Evolutionary conservation across 2,329 filamentous ascomycete genomes (phyloP).

Genomic region (Colletotrichum sansevieriae): DNA sequence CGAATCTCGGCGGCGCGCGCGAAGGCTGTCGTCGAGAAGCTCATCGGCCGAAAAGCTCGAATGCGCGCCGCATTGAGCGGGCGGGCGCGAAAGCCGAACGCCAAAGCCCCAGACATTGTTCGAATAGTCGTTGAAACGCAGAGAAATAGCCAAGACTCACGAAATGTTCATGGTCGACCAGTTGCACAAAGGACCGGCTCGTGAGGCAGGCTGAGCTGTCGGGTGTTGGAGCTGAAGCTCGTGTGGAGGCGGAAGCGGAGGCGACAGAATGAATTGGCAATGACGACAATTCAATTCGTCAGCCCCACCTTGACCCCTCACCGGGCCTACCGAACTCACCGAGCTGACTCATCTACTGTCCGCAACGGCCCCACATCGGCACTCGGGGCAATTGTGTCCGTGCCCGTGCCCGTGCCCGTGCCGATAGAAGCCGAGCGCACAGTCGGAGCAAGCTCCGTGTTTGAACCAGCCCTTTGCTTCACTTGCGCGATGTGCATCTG

Average conservation of each 20-base stretch:
- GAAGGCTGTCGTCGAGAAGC: conserved; percentile 27
- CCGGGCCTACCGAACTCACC: conserved; percentile 20
- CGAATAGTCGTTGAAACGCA: neutral
- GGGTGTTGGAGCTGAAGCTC: neutral
- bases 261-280: conserved; percentile 18
- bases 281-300: conserved; percentile 35
- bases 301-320: conserved; percentile 27
- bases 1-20: conserved; percentile 61
- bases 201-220: neutral
- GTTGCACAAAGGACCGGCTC: neutral
- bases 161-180: neutral
- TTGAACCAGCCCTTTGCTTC: too few relatives aligned
- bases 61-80: conserved; percentile 6
- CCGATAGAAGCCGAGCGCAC: neutral
- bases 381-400: neutral
- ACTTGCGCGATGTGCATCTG: too few relatives aligned
- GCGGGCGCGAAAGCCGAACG: neutral
- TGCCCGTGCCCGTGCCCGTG: too few relatives aligned
- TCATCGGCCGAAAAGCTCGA: conserved; percentile 20
- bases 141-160: rapidly evolving
- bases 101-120: conserved; percentile 10
- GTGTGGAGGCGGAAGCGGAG: neutral
- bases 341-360: conserved; percentile 23
- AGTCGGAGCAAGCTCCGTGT: neutral
- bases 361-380: conserved; percentile 2